Percentiles rank a stretch among this genome's conserved stretches.
phyloP scores from a whole-genome alignment of 2,329 filamentous ascomycete species.

The Arthroderma sp. region DNA sequence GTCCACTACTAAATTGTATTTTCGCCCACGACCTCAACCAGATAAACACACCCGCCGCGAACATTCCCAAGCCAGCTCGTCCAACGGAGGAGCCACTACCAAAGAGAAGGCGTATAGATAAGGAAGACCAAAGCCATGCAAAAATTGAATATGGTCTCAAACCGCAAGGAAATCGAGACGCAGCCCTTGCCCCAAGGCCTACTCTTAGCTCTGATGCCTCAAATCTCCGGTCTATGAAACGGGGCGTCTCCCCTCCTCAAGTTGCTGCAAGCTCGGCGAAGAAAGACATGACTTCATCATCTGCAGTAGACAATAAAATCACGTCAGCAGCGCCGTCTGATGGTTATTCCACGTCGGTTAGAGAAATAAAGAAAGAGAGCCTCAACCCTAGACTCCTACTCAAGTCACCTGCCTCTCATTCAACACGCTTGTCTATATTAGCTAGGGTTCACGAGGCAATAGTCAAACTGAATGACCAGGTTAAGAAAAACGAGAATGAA shows the following conservation, averaged over 20 bases:
- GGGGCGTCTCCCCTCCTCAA: constrained; percentile 20
- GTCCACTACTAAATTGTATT: constrained; percentile 43
- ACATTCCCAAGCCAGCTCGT: too few species aligned
- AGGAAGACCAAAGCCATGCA: background rate
- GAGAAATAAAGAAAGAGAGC: constrained; percentile 26
- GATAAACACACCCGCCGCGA: too few species aligned
- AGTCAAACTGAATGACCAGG: constrained; percentile 26
- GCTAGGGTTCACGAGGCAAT: constrained; percentile 33
- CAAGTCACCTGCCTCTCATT: constrained; percentile 31
- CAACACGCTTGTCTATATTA: constrained; percentile 29
- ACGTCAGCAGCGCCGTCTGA: background rate
- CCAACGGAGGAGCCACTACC: constrained; percentile 10
- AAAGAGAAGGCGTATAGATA: constrained; percentile 19
- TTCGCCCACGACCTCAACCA: constrained; percentile 35
- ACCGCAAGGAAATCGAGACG: background rate
- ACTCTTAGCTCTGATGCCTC: background rate
- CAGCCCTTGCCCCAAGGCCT: too few species aligned
- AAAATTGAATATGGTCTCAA: background rate
- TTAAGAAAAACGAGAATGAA: constrained; percentile 21
- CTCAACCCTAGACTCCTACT: constrained; percentile 34
- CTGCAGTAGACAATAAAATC: background rate
- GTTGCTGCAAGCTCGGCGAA: constrained; percentile 1
- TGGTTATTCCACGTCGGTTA: constrained; percentile 1
- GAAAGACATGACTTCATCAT: background rate
- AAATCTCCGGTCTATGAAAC: constrained; percentile 14